Conservation (phyloP, 2,329 filamentous ascomycete species). For the Celoporthe dispersa region DNA sequence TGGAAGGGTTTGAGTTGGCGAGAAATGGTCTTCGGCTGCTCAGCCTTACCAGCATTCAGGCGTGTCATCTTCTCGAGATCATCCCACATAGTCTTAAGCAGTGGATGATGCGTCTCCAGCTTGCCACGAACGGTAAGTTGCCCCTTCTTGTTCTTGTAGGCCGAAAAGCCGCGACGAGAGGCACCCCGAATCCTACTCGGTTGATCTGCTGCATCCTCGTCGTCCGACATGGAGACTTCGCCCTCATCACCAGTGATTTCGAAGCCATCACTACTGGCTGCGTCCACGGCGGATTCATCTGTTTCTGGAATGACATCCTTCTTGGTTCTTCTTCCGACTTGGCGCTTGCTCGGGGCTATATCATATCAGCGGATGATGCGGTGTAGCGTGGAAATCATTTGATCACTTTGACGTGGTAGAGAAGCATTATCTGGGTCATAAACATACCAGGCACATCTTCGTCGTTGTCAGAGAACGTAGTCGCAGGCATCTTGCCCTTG, state of each 20-base stretch:
- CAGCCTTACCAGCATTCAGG: constrained; percentile 64
- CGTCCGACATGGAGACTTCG: constrained; percentile 28
- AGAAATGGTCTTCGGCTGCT: constrained; percentile 77
- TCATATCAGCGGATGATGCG: neutral
- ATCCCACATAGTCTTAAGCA: constrained; percentile 71
- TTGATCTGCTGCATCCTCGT: constrained; percentile 31
- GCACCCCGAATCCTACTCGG: constrained; percentile 26
- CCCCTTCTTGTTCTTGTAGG: constrained; percentile 35
- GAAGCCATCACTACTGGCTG: constrained; percentile 17
- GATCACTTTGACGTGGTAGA: neutral
- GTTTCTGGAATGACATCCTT: neutral
- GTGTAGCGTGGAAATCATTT: neutral
- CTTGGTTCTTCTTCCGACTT: neutral
- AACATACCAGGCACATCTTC: constrained; percentile 22
- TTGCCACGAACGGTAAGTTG: constrained; percentile 58
- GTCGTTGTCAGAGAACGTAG: constrained; percentile 3
- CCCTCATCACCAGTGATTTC: constrained; percentile 9
- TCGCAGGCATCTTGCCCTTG: constrained; percentile 12
- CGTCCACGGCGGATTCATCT: constrained; percentile 3
- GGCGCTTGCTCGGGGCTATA: constrained; percentile 11
- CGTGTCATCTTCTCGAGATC: constrained; percentile 70
- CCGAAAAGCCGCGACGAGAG: constrained; percentile 42
- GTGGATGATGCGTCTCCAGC: constrained; percentile 20
- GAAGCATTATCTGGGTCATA: neutral
- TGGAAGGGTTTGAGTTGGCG: constrained; percentile 92